Evolutionary conservation across 2,329 filamentous ascomycete species (phyloP).

Genomic region (Fusarium palustre): DNA sequence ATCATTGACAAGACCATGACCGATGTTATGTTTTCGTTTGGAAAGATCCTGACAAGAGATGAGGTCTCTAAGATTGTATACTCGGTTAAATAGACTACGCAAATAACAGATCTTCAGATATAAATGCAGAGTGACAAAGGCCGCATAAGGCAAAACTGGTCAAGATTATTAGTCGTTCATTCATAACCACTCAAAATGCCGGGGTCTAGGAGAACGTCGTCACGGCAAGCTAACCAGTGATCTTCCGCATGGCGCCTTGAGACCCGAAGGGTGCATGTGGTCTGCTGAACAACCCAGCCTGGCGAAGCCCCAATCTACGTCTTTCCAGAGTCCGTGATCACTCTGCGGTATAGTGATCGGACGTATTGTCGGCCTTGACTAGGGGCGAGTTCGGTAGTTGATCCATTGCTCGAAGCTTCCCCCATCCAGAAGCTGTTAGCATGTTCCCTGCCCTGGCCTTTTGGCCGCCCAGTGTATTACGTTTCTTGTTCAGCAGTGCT

Average conservation of each 20-base stretch:
- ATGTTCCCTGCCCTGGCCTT: background rate
- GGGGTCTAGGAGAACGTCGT: background rate
- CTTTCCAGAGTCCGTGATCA: rapidly evolving
- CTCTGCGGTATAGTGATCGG: rapidly evolving
- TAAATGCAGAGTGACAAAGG: background rate
- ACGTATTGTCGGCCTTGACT: background rate
- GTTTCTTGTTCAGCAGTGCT: background rate
- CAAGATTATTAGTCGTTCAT: background rate
- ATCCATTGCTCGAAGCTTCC: background rate
- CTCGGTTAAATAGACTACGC: constrained; percentile 1
- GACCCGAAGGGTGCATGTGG: background rate
- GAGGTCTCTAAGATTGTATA: constrained; percentile 17
- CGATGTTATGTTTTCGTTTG: constrained; percentile 27
- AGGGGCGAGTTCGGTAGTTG: background rate
- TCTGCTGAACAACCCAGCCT: background rate
- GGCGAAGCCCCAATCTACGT: background rate
- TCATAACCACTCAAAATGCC: background rate
- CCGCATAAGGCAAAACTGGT: rapidly evolving
- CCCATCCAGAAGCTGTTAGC: no score
- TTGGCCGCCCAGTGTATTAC: background rate
- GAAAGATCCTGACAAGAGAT: background rate
- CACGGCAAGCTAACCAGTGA: background rate
- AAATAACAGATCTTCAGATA: background rate
- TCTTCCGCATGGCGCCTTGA: background rate
- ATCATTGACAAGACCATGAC: constrained; percentile 28